phyloP scores from a whole-genome alignment of 2,329 filamentous ascomycete species.

The Pestalotiopsis sp. region DNA sequence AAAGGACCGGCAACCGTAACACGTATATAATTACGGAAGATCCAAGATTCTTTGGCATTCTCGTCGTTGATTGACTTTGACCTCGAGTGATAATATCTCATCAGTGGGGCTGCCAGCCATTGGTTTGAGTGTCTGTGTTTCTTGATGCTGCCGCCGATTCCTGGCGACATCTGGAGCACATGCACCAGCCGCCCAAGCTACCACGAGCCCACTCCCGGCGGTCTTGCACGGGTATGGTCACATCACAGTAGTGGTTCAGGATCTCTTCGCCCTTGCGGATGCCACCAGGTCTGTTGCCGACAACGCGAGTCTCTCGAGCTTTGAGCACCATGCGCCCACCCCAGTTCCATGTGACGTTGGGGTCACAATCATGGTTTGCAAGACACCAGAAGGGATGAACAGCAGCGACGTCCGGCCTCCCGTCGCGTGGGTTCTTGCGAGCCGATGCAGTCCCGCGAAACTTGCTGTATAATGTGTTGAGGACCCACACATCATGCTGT shows the following conservation, averaged over 20 bases:
- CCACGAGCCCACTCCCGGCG: constrained; percentile 87
- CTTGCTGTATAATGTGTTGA: constrained; percentile 91
- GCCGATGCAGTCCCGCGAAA: constrained; percentile 92
- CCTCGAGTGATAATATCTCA: neutral
- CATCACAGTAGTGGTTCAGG: constrained; percentile 91
- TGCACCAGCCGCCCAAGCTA: constrained; percentile 84
- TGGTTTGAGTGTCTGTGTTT: neutral
- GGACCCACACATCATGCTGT: constrained; percentile 74
- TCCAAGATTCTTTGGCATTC: constrained; percentile 14
- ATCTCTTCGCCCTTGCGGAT: constrained; percentile 82
- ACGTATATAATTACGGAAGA: constrained; percentile 27
- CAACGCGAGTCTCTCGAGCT: constrained; percentile 58
- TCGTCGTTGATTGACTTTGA: neutral
- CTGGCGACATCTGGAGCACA: constrained; percentile 78
- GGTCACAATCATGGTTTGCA: constrained; percentile 94
- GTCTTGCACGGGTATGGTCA: constrained; percentile 73
- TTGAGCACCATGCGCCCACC: constrained; percentile 73
- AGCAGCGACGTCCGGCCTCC: constrained; percentile 85
- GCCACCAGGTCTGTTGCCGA: constrained; percentile 53
- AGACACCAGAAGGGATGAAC: constrained; percentile 96
- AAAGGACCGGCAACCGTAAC: constrained; percentile 21
- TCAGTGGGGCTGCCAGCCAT: neutral
- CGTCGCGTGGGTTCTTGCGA: constrained; percentile 72
- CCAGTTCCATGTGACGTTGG: constrained; percentile 95
- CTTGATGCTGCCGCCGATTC: constrained; percentile 49